Base-by-base conservation (phyloP, 805 yeast genomes). In the Starmerella gropengiesseri region DNA sequence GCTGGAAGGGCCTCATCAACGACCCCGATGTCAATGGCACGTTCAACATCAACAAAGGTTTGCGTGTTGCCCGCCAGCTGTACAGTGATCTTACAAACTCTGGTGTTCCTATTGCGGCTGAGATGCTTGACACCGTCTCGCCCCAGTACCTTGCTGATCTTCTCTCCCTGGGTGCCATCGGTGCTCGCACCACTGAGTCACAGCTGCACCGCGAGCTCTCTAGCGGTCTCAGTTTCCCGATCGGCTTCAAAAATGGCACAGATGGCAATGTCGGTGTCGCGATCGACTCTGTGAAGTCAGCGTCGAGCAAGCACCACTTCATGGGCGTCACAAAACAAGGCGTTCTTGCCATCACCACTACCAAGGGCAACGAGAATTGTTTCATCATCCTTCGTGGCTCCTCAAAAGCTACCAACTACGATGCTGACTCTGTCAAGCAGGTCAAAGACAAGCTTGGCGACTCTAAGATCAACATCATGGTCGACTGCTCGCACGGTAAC, bases 111-210 rank as follows among this genome's bases (percentile, higher is more conserved):
- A 89, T 89, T 57, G 98, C 94, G 41, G 80, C 91, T 33, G 98
- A 89, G 67, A 91, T 89, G 98, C 76, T 89, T 64, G 98, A 89
- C 64, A 91, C 97, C 48, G 89, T 89, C 50, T 83, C 95, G 26
- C 98, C 98, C 16, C 98, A 89, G 71, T 89, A 74, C 73, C 73
- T 89, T 53, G 78, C 89, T 20, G 98, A 91, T 63, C 71, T 87
- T 55, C 72, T 89, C 52, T 81, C 94, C 26, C 77, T 89, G 54
- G 98, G 98, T 58, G 98, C 98, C 47, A 87, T 89, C 65, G 98
- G 98, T 60, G 98, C 98, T 44, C 80, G 98, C 70, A 89, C 98
- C 46, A 89, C 98, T 37, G 98, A 89, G 68, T 89, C 96, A 33
- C 98, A 89, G 66, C 75, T 89, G 48, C 98, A 89, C 69, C 80